Evolutionary conservation across 129 eudicot species (phyloP), one percentile per base, ranked within the genome.

Genomic region (Cynara cardunculus): DNA sequence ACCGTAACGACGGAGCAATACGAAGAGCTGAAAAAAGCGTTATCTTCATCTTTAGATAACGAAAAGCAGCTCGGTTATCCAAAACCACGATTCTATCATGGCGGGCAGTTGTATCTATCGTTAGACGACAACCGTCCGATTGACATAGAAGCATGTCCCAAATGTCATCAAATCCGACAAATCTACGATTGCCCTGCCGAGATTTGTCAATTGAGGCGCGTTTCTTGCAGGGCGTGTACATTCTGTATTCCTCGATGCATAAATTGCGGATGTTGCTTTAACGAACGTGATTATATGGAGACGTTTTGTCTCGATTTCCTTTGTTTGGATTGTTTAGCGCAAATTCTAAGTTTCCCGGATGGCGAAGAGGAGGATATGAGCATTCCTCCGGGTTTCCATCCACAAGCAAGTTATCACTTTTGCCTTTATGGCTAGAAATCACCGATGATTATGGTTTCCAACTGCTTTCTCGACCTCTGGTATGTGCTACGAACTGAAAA

Each of bases 101-200:
- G 77, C 3, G 91, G 83, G 25, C 86, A 91, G 62, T n/a, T 78
- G 27, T 78, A 88, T 78, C 86, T 93, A 66, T 86, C 98, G 1
- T 34, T 89, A 71, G 97, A 93, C 8, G 92, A 91, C 79, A 93
- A 91, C 59, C 91, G 97, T 28, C 84, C 84, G 10, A 83, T 91
- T 6, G 98, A 93, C 80, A 70, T 93, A 14, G 98, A 93, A 71
- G 70, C 72, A 25, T 93, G 98, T 69, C 98, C 97, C 1, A 89
- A 26, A 35, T 93, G 98, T 85, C 90, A 85, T 64, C 69, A 83
- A 27, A 32, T 84, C 24, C 75, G 89, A 28, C 89, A 86, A 49
- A 89, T 93, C 19, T 93, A 81, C 61, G 98, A 93, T 66, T 93
- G 98, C 81, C 89, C 98, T 4, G 44, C 84, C 0, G 86, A 88